phyloP scores from a whole-genome alignment of 1,284 basidiomycete species.

The Tilletiopsis washingtonensis region DNA sequence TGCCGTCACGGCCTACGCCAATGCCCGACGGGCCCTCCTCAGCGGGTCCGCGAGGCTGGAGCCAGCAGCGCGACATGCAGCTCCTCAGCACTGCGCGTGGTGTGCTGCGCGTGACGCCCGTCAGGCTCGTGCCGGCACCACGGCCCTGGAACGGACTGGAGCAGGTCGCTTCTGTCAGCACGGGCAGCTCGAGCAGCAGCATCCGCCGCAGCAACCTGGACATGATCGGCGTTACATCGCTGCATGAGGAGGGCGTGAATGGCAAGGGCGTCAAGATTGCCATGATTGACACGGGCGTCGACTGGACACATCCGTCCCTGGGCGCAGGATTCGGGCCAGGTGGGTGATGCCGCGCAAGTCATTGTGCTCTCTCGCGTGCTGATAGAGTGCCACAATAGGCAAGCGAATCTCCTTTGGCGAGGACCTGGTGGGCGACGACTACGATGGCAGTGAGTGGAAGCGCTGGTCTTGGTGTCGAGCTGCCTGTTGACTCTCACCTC shows the following conservation, averaged over 20 bases:
- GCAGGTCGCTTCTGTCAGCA: not conserved
- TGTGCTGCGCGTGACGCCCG: not conserved
- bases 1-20: too few relatives aligned
- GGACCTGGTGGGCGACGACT: slow-evolving; percentile 7
- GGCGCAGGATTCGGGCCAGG: not conserved
- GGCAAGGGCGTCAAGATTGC: slow-evolving; percentile 35
- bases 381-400: too few relatives aligned
- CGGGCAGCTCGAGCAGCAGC: not conserved
- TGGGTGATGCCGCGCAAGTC: too few relatives aligned
- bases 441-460: too few relatives aligned
- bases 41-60: too few relatives aligned
- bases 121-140: not conserved
- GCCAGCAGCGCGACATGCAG: not conserved
- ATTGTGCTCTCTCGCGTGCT: too few relatives aligned
- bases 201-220: not conserved
- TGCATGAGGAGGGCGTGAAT: slow-evolving; percentile 1
- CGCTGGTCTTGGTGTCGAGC: too few relatives aligned
- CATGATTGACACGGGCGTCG: slow-evolving; percentile 17
- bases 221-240: not conserved
- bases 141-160: not conserved
- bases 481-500: too few relatives aligned
- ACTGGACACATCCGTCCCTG: not conserved
- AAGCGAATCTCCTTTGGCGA: not conserved
- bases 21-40: too few relatives aligned
- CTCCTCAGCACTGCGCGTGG: not conserved